Percentiles rank a stretch among this genome's conserved stretches.
These are phyloP conservation scores for Chlorella sp. DNA, from an alignment of 139 green algal species.

Conservation along the genomic window DNA sequence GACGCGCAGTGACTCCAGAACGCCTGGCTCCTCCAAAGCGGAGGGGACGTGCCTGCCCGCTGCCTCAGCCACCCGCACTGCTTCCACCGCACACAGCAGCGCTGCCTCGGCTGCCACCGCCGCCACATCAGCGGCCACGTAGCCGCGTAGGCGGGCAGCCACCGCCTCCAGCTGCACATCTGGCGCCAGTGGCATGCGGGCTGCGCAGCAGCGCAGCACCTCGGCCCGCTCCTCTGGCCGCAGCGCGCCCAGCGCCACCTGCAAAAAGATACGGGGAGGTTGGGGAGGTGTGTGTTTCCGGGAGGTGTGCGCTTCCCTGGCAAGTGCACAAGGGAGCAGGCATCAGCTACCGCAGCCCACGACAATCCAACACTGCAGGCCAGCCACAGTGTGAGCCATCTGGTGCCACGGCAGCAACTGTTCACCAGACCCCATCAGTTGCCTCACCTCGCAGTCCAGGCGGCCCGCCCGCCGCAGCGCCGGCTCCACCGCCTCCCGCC, in stretches of 20 bases:
- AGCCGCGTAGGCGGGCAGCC: conserved; percentile 37
- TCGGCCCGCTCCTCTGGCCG: conserved; percentile 70
- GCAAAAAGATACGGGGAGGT: conserved; percentile 72
- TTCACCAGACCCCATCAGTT: too few species aligned
- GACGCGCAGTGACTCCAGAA: conserved; percentile 1
- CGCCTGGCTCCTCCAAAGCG: neutral
- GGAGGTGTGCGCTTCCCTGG: neutral
- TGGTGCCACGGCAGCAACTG: neutral
- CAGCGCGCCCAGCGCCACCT: conserved; percentile 92
- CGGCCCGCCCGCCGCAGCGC: conserved; percentile 88
- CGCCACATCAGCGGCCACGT: conserved; percentile 43
- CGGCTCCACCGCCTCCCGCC: conserved; percentile 92
- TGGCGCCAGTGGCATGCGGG: conserved; percentile 69
- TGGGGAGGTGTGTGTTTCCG: neutral
- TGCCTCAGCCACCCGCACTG: conserved; percentile 15
- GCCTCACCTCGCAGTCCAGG: conserved; percentile 51
- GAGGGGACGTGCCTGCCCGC: neutral
- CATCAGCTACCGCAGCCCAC: too few species aligned
- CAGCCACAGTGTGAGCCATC: too few species aligned
- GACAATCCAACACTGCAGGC: too few species aligned
- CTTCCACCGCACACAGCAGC: conserved; percentile 36
- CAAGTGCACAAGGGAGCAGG: too few species aligned
- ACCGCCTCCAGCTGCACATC: conserved; percentile 72
- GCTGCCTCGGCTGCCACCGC: conserved; percentile 44
- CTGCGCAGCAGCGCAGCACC: conserved; percentile 85